phyloP scores from a whole-genome alignment of 306 rosid species.

The Cotoneaster glaucophyllus region DNA sequence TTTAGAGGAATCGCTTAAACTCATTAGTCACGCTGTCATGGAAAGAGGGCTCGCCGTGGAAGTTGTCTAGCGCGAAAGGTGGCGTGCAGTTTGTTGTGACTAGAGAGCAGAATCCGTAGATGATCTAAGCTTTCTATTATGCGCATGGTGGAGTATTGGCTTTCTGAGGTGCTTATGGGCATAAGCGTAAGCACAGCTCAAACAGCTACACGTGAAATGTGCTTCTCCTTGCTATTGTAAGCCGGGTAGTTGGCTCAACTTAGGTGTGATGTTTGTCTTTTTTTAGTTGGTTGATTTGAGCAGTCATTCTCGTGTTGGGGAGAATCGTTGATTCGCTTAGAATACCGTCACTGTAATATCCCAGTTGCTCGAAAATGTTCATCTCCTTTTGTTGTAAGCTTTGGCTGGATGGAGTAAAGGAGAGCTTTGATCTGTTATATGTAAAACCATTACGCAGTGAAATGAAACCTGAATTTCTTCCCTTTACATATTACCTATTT shows the following conservation, averaged over 20 bases:
- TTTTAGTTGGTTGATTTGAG: background rate
- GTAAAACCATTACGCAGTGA: too few relatives aligned
- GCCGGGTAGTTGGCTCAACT: too few relatives aligned
- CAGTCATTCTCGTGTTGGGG: background rate
- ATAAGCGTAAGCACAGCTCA: too few relatives aligned
- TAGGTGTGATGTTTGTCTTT: background rate
- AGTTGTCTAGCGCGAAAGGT: background rate
- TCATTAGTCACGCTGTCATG: slow-evolving; percentile 24
- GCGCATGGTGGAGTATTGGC: too few relatives aligned
- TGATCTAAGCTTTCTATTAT: too few relatives aligned
- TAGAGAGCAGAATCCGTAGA: too few relatives aligned
- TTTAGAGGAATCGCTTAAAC: slow-evolving; percentile 46
- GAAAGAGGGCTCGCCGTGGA: background rate
- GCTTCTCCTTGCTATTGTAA: too few relatives aligned
- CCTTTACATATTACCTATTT: too few relatives aligned
- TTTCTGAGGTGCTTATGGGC: too few relatives aligned
- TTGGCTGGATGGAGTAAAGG: background rate
- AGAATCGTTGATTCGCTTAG: background rate
- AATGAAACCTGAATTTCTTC: too few relatives aligned
- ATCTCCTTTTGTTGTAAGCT: background rate
- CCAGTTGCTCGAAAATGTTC: background rate
- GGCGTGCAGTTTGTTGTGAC: background rate
- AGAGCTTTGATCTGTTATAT: background rate
- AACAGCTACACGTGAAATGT: too few relatives aligned
- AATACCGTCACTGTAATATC: background rate